These are phyloP conservation scores for Microbotryomycetes sp. DNA, from an alignment of 1,284 basidiomycete genomes.

Conservation along the genomic window DNA sequence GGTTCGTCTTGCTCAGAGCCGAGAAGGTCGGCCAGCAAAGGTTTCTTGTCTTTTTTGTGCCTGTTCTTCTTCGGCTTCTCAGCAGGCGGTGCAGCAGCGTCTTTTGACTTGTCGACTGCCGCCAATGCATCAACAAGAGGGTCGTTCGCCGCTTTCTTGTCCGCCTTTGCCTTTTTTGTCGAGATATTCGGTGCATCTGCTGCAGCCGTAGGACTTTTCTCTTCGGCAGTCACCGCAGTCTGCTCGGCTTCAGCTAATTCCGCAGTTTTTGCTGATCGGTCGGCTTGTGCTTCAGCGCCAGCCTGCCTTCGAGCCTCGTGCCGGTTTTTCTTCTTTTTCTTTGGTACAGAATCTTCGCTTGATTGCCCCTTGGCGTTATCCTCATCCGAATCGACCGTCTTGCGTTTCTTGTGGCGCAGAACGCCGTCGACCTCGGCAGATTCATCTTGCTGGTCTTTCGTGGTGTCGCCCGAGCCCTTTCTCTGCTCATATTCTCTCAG, in stretches of 20 bases:
- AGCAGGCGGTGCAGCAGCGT: neutral
- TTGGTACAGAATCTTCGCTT: neutral
- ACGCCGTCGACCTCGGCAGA: neutral
- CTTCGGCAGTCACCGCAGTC: neutral
- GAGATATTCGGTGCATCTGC: neutral
- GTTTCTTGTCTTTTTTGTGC: conserved; percentile 3
- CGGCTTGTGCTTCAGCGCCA: neutral
- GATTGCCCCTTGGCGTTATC: neutral
- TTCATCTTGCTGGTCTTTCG: neutral
- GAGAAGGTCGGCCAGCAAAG: conserved; percentile 12
- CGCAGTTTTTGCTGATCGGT: neutral
- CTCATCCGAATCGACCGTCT: neutral
- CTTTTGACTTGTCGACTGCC: neutral
- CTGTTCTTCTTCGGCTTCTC: neutral
- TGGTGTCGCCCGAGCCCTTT: neutral
- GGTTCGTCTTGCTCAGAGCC: conserved; percentile 13
- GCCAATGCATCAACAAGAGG: neutral
- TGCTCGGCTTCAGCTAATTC: neutral
- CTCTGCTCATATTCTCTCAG: conserved; percentile 9
- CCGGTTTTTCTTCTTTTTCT: conserved; percentile 7
- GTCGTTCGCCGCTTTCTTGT: neutral
- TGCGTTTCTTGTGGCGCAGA: conserved; percentile 2
- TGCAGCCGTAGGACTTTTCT: neutral
- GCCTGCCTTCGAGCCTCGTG: neutral
- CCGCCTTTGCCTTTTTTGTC: neutral